Base-by-base conservation (phyloP, 257 asterid species). In the Fraxinus quadrangulata region DNA sequence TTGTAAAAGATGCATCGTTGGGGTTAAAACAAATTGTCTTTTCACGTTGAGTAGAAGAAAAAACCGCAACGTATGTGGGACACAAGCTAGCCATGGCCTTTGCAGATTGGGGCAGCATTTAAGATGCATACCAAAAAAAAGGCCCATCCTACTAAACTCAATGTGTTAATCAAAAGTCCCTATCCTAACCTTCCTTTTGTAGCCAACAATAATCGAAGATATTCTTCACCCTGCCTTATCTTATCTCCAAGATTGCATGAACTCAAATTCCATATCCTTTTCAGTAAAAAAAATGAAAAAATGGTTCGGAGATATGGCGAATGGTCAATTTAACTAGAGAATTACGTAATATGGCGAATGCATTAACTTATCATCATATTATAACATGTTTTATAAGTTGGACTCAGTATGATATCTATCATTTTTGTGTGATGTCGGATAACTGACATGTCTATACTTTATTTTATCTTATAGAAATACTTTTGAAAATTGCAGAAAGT, bases 401-500 rank as follows among this genome's bases (percentile, higher is more conserved):
- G 45, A 9, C 11, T 39, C 0, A 7, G 45, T 39, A 39, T 26
- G 1, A 17, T 14, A 17, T 14, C 3, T 0, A 6, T 3, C 5
- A 17, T 16, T 14, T n/a, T 14, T 14, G 21, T 51, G 16, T 2
- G 49, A 40, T 40, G 16, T 14, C 16, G 16, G 49, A 40, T 40
- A 11, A 2, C 11, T 40, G 49, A 10, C 12, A 40, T 40, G 2
- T 11, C 49, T 40, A 40, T 40, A 40, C 16, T 40, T 31, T 19
- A 51, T 31, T 45, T 13, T 11, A 51, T 26, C 70, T 34, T 19
- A 37, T 59, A 51, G 7, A 61, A 23, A 61, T 23, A 61, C 16
- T 23, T 23, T 11, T 16, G 23, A 24, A 63, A 30, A 42, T 67
- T 84, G 85, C 87, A 94, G 98, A 82, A 73, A 73, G 98, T 95